phyloP scores from a whole-genome alignment of 1,139 yeast genomes.

The Yamadazyma taylorii region DNA sequence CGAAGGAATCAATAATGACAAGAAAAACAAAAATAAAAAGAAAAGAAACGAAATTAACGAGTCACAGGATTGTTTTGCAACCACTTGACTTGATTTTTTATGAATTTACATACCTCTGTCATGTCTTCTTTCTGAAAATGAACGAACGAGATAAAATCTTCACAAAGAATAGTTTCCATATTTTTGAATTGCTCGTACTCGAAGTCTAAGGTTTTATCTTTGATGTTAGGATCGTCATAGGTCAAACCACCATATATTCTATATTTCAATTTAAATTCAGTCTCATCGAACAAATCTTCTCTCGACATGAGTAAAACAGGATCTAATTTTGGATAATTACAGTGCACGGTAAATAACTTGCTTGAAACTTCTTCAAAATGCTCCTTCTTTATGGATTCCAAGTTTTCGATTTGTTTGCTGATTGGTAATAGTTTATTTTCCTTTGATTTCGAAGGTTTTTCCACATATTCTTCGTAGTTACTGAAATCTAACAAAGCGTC shows the following conservation, averaged over 20 bases:
- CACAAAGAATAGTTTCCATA: conserved; percentile 31
- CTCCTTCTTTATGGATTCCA: conserved; percentile 20
- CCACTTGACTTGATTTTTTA: conserved; percentile 31
- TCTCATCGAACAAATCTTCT: conserved; percentile 30
- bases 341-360: conserved; percentile 35
- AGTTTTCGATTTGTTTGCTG: conserved; percentile 23
- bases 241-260: conserved; percentile 31
- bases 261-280: conserved; percentile 25
- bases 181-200: conserved; percentile 37
- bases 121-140: conserved; percentile 26
- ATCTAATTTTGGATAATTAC: conserved; percentile 41
- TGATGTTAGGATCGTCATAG: conserved; percentile 19
- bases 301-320: conserved; percentile 28
- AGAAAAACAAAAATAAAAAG: too few relatives aligned
- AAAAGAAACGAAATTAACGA: too few relatives aligned
- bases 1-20: too few relatives aligned
- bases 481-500: conserved; percentile 33
- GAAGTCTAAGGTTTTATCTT: conserved; percentile 25
- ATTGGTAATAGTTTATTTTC: conserved; percentile 9
- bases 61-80: conserved; percentile 13
- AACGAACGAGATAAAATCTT: conserved; percentile 20
- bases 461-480: conserved; percentile 14
- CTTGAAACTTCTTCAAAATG: conserved; percentile 17
- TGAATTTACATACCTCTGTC: conserved; percentile 27
- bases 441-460: conserved; percentile 6